phyloP scores from a whole-genome alignment of 2,329 filamentous ascomycete genomes.

The Meredithiella fracta region DNA sequence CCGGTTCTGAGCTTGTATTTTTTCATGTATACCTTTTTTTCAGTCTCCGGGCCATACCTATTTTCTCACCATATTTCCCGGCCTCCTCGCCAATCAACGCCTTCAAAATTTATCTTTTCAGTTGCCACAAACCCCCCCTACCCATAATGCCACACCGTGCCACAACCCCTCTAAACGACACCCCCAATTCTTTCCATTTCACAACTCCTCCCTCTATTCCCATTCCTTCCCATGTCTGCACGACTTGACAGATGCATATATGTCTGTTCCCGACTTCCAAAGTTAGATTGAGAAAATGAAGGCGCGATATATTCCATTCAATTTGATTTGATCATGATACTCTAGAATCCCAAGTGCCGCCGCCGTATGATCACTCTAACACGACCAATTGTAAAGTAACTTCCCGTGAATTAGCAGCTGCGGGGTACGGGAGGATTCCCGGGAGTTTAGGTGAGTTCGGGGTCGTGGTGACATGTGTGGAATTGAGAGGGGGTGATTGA shows the following conservation, averaged over 20 bases:
- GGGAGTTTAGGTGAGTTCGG: background rate
- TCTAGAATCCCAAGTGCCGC: background rate
- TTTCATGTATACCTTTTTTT: slow-evolving; percentile 12
- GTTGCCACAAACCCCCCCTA: background rate
- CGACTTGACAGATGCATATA: background rate
- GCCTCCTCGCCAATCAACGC: background rate
- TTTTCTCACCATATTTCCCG: background rate
- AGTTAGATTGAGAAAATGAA: background rate
- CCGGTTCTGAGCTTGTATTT: slow-evolving; percentile 14
- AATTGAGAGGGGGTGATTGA: background rate
- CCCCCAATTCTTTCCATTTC: background rate
- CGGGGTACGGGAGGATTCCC: background rate
- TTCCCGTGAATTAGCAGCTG: background rate
- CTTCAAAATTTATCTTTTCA: slow-evolving; percentile 13
- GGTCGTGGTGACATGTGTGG: background rate
- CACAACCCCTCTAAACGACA: background rate
- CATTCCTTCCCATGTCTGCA: background rate
- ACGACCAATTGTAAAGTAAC: background rate
- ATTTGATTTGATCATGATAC: background rate
- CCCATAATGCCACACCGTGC: background rate
- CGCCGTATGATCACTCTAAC: background rate
- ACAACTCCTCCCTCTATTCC: background rate
- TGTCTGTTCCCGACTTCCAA: background rate
- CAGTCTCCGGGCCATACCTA: background rate
- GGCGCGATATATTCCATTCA: background rate